Percentiles rank a stretch among this genome's conserved stretches.
phyloP scores from a whole-genome alignment of 2,329 filamentous ascomycete species.

The Daldinia sp. region DNA sequence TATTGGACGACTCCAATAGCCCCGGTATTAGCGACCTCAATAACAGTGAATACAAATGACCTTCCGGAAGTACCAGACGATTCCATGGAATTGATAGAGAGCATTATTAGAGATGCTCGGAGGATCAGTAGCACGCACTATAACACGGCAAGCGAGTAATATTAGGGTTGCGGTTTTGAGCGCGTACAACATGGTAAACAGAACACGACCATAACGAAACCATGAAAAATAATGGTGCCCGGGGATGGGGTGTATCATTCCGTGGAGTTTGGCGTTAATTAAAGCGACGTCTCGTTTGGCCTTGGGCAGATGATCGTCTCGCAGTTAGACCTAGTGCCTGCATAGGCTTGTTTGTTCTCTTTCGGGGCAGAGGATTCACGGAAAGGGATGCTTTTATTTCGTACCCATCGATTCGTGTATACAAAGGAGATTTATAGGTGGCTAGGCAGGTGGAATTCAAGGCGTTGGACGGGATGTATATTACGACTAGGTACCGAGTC shows the following conservation, averaged over 20 bases:
- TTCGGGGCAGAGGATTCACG: conserved; percentile 7
- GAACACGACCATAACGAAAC: conserved; percentile 20
- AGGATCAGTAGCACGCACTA: conserved; percentile 40
- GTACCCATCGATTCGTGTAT: conserved; percentile 2
- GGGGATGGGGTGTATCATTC: not conserved
- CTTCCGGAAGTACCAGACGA: conserved; percentile 47
- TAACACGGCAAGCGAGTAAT: not conserved
- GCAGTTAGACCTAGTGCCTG: conserved; percentile 29
- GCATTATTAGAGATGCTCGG: conserved; percentile 47
- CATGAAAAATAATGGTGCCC: conserved; percentile 11
- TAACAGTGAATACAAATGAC: conserved; percentile 28
- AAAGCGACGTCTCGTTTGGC: not conserved
- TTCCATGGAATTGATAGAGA: conserved; percentile 48
- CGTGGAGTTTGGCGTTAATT: conserved; percentile 33
- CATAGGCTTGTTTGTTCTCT: conserved; percentile 28
- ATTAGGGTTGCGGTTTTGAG: not conserved
- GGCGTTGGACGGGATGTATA: conserved; percentile 26
- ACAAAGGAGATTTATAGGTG: conserved; percentile 19
- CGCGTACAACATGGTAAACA: not conserved
- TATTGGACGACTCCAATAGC: conserved; percentile 6
- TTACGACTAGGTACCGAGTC: conserved; percentile 6
- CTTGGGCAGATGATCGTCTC: not conserved
- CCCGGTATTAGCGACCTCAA: not conserved
- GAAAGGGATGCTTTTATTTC: conserved; percentile 7
- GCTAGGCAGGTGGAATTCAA: not conserved